Conservation (phyloP, 1,284 basidiomycete species). For the Irpex sp. region DNA sequence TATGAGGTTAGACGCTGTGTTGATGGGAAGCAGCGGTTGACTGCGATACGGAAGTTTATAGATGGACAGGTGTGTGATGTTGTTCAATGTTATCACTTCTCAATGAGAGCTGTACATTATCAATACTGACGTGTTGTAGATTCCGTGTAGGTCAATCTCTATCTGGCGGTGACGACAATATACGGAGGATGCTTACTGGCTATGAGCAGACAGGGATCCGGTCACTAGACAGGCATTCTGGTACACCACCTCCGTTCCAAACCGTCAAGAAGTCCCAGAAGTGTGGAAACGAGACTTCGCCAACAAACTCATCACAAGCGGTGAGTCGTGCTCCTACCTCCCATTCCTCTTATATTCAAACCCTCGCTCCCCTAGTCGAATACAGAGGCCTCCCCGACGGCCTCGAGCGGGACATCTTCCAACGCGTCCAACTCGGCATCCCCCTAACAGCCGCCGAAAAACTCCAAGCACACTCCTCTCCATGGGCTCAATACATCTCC, state of each 20-base stretch:
- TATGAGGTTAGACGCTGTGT: conserved; percentile 57
- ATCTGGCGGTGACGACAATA: too few relatives aligned
- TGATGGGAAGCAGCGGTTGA: conserved; percentile 72
- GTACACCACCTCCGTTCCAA: conserved; percentile 36
- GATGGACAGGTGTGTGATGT: conserved; percentile 52
- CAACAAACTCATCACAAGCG: conserved; percentile 54
- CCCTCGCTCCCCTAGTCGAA: conserved; percentile 39
- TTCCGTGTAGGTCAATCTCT: conserved; percentile 27
- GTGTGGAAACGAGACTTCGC: conserved; percentile 44
- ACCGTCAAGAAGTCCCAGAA: conserved; percentile 44
- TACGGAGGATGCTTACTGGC: not conserved
- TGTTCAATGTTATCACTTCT: not conserved
- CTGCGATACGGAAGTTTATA: conserved; percentile 66
- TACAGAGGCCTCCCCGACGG: conserved; percentile 43
- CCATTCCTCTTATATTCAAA: not conserved
- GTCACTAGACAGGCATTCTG: conserved; percentile 53
- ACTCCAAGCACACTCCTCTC: conserved; percentile 62
- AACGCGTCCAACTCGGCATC: conserved; percentile 72
- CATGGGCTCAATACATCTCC: conserved; percentile 51
- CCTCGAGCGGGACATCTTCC: conserved; percentile 67
- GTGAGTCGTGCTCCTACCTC: conserved; percentile 29
- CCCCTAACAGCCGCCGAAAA: conserved; percentile 69
- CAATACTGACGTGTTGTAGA: conserved; percentile 19
- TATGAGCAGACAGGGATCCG: conserved; percentile 38
- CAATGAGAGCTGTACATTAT: not conserved